Conservation (phyloP, 257 asterid genomes). For the Scutellaria baicalensis region DNA sequence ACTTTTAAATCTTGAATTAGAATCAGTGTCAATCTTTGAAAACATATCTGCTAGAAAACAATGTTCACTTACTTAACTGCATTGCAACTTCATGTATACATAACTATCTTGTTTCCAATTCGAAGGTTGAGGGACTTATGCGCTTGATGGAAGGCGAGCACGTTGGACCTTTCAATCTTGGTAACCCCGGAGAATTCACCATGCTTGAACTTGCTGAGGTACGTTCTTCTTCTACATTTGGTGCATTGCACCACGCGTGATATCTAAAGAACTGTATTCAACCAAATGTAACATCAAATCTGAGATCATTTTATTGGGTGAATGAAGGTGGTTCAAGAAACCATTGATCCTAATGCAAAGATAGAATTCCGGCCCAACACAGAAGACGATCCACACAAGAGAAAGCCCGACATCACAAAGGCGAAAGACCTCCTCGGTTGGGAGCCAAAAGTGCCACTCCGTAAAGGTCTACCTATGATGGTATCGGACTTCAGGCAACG, state of each 20-base stretch:
- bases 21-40: too few relatives aligned
- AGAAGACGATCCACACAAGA: conserved; percentile 96
- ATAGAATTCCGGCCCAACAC: conserved; percentile 88
- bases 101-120: not conserved
- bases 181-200: conserved; percentile 96
- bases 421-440: conserved; percentile 86
- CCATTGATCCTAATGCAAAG: conserved; percentile 84
- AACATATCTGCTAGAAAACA: too few relatives aligned
- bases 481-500: conserved; percentile 88
- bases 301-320: not conserved
- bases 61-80: too few relatives aligned
- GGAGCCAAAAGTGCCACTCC: conserved; percentile 88
- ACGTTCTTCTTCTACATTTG: not conserved
- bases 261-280: too few relatives aligned
- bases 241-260: not conserved
- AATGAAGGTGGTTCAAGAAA: conserved; percentile 90
- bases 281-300: not conserved
- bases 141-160: conserved; percentile 99
- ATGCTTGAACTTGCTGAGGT: conserved; percentile 99
- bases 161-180: conserved; percentile 95
- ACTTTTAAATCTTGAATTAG: not conserved
- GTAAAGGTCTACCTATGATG: conserved; percentile 90
- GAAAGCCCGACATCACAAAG: conserved; percentile 84
- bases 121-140: conserved; percentile 87
- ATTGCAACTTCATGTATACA: too few relatives aligned